These are phyloP conservation scores for Coffea humblotiana DNA, from an alignment of 305 asterid species.

Conservation along the genomic window DNA sequence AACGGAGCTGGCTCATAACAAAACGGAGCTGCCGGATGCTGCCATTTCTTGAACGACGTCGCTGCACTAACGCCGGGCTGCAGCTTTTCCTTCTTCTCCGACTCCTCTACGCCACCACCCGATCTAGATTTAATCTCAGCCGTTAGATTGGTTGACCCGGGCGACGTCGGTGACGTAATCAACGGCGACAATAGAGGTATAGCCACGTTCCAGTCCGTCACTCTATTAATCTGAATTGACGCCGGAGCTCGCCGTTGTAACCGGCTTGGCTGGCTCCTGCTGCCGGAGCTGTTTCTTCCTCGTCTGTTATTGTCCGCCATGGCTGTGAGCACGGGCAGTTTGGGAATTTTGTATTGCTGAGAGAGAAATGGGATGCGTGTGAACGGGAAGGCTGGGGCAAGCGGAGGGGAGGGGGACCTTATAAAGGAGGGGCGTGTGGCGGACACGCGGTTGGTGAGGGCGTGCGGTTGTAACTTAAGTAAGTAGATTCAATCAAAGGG, in stretches of 20 bases:
- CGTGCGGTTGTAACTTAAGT: not conserved
- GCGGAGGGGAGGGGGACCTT: slow-evolving; percentile 23
- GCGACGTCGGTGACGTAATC: slow-evolving; percentile 58
- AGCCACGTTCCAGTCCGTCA: slow-evolving; percentile 68
- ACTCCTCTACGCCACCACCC: not conserved
- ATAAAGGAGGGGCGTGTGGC: slow-evolving; percentile 48
- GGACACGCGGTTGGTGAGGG: slow-evolving; percentile 35
- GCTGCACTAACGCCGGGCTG: slow-evolving; percentile 19
- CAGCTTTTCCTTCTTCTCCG: slow-evolving; percentile 20
- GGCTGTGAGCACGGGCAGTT: not conserved
- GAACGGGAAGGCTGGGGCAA: not conserved
- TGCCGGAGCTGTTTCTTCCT: slow-evolving; percentile 21
- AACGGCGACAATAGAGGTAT: slow-evolving; percentile 80
- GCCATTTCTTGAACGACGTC: slow-evolving; percentile 62
- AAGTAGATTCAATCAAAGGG: slow-evolving; percentile 40
- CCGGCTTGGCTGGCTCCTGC: slow-evolving; percentile 54
- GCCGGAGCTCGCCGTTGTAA: slow-evolving; percentile 74
- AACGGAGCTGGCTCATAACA: slow-evolving; percentile 60
- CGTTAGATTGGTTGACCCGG: slow-evolving; percentile 25
- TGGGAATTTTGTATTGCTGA: not conserved
- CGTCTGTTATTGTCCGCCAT: slow-evolving; percentile 40
- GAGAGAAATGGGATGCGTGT: slow-evolving; percentile 10
- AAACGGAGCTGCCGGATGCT: slow-evolving; percentile 95
- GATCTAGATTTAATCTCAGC: slow-evolving; percentile 31
- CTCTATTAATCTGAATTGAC: slow-evolving; percentile 59